Conservation (phyloP, 768 basidiomycete species). For the Paxillus rubicundulus region DNA sequence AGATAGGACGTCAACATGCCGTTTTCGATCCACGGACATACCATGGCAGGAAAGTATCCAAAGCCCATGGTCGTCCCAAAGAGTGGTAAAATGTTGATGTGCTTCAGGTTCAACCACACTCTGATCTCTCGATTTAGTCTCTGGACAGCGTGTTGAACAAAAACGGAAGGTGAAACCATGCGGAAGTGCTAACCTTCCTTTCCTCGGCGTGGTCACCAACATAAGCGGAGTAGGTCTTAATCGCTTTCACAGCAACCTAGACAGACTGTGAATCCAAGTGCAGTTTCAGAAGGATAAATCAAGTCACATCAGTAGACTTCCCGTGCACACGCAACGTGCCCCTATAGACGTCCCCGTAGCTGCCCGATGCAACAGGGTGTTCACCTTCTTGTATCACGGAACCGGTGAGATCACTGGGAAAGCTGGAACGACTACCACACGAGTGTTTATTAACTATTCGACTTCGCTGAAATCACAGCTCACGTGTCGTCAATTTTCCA, state of each 20-base stretch:
- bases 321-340: too few species aligned
- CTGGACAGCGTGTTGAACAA: not conserved
- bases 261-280: not conserved
- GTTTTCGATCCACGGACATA: constrained; percentile 17
- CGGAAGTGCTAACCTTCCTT: not conserved
- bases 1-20: too few species aligned
- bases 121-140: constrained; percentile 17
- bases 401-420: too few species aligned
- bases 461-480: too few species aligned
- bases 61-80: constrained; percentile 15
- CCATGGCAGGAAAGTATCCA: constrained; percentile 18
- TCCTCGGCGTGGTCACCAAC: not conserved
- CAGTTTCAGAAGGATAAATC: too few species aligned
- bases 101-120: constrained; percentile 17
- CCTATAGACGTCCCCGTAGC: too few species aligned
- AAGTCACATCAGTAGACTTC: not conserved
- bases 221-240: not conserved
- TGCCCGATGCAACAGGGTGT: too few species aligned
- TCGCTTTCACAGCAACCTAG: constrained; percentile 2
- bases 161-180: not conserved
- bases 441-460: too few species aligned
- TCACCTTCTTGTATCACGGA: too few species aligned
- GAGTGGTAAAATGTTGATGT: constrained; percentile 20
- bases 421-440: too few species aligned
- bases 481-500: too few species aligned